Percentiles rank a stretch among this genome's conserved stretches.
phyloP scores from a whole-genome alignment of 257 asterid species.

The Lycium ferocissimum region DNA sequence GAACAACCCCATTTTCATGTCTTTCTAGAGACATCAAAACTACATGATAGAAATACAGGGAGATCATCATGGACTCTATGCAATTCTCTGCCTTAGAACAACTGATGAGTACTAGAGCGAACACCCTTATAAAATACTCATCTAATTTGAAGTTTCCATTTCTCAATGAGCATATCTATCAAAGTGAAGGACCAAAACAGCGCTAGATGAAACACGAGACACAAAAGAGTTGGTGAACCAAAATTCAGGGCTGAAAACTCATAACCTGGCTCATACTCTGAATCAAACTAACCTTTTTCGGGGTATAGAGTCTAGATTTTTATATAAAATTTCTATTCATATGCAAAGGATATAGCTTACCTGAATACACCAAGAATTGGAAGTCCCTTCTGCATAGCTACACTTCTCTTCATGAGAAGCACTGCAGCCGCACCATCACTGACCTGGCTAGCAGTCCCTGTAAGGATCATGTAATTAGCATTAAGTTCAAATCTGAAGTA shows the following conservation, averaged over 20 bases:
- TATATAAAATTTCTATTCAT: background rate
- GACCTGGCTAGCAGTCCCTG: slow-evolving; percentile 89
- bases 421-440: slow-evolving; percentile 98
- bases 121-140: background rate
- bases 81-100: background rate
- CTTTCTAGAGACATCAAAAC: background rate
- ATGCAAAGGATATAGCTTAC: slow-evolving; percentile 37
- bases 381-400: slow-evolving; percentile 76
- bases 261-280: background rate
- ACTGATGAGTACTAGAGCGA: background rate
- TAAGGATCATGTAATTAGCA: slow-evolving; percentile 22
- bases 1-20: background rate
- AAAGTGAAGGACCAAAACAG: background rate
- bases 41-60: background rate
- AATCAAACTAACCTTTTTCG: background rate
- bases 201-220: background rate
- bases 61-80: background rate
- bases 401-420: slow-evolving; percentile 91
- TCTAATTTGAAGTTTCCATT: background rate
- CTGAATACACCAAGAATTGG: slow-evolving; percentile 86
- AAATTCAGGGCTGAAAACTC: slow-evolving; percentile 4
- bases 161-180: background rate
- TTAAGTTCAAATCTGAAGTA: background rate
- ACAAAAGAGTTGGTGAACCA: background rate
- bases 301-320: background rate